Percentiles rank a stretch among this genome's conserved stretches.
phyloP scores from a whole-genome alignment of 2,329 filamentous ascomycete genomes.

The Escovopsis weberi region DNA sequence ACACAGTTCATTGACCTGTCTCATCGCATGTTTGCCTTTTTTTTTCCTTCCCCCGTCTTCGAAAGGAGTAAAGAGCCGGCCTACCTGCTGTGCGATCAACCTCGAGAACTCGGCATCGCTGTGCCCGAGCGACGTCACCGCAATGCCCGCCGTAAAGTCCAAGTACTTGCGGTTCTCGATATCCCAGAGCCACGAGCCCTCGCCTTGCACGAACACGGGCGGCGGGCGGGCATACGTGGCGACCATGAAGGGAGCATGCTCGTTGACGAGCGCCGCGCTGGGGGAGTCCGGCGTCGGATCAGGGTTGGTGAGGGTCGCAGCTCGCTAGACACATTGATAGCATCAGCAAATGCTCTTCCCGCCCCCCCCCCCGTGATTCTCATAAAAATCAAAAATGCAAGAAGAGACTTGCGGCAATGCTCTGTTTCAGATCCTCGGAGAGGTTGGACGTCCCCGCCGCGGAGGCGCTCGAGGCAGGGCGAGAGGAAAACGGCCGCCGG shows the following conservation, averaged over 20 bases:
- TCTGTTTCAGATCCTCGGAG: conserved; percentile 18
- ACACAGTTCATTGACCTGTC: neutral
- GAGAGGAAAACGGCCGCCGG: conserved; percentile 17
- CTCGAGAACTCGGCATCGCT: conserved; percentile 65
- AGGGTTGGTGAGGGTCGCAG: conserved; percentile 40
- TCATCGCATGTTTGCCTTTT: no score
- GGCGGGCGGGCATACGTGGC: conserved; percentile 84
- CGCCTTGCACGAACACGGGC: conserved; percentile 77
- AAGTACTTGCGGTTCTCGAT: conserved; percentile 79
- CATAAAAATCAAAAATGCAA: neutral
- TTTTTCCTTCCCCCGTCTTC: no score
- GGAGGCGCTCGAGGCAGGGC: conserved; percentile 6
- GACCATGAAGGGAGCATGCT: conserved; percentile 80
- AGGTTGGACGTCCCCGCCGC: conserved; percentile 21
- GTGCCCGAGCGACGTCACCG: conserved; percentile 85
- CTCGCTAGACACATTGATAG: conserved; percentile 9
- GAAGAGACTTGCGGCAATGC: conserved; percentile 18
- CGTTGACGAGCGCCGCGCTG: conserved; percentile 58
- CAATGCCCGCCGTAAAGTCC: conserved; percentile 91
- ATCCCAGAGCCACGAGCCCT: conserved; percentile 83
- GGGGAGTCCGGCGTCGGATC: conserved; percentile 61
- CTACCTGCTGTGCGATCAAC: conserved; percentile 64
- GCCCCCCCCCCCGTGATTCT: no score
- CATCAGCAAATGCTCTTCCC: no score
- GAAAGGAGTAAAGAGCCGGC: conserved; percentile 2